phyloP scores from a whole-genome alignment of 257 asterid species.

The Capsicum rhomboideum region DNA sequence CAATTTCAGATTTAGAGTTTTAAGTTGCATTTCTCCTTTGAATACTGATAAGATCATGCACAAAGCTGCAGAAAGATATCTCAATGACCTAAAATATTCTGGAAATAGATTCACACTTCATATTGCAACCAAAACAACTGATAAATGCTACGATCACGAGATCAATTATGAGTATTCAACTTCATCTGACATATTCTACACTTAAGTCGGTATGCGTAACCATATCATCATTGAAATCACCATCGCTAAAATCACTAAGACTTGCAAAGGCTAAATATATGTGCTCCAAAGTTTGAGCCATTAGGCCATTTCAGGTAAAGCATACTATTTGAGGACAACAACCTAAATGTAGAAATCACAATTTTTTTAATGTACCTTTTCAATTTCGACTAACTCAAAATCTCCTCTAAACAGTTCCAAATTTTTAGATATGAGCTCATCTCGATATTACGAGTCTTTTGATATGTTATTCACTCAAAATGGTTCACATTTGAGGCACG shows the following conservation, averaged over 20 bases:
- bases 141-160: not conserved
- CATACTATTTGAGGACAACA: too few species aligned
- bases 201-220: not conserved
- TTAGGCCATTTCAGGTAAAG: not conserved
- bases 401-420: too few species aligned
- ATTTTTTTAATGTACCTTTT: too few species aligned
- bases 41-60: not conserved
- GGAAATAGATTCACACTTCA: not conserved
- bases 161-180: not conserved
- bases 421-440: too few species aligned
- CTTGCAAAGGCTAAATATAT: not conserved
- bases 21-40: not conserved
- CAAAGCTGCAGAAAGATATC: not conserved
- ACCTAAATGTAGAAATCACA: too few species aligned
- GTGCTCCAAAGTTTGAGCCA: not conserved
- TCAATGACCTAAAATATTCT: too few species aligned
- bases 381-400: too few species aligned
- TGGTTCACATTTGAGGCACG: too few species aligned
- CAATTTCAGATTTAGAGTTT: not conserved
- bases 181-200: not conserved
- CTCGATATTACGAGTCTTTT: too few species aligned
- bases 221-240: not conserved
- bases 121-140: not conserved
- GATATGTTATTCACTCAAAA: too few species aligned
- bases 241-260: not conserved